Conservation (phyloP, 2,329 filamentous ascomycete genomes). For the Fusarium austroafricanum region DNA sequence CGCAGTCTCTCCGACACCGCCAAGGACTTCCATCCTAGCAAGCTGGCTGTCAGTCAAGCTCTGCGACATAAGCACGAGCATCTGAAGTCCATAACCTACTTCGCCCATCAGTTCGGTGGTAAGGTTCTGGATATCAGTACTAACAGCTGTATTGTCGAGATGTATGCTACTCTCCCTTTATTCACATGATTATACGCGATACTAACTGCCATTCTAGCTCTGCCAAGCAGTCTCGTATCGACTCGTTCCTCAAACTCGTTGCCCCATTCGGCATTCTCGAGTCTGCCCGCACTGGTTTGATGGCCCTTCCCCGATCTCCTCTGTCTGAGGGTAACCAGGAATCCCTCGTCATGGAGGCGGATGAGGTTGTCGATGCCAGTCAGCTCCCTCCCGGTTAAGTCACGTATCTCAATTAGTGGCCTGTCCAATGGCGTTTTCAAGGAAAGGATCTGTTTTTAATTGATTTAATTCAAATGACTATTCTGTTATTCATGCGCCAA, state of each 20-base stretch:
- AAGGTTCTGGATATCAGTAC: constrained; percentile 98
- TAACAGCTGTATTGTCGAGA: constrained; percentile 97
- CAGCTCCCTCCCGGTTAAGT: constrained; percentile 87
- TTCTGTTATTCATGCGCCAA: constrained; percentile 44
- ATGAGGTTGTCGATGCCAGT: constrained; percentile 95
- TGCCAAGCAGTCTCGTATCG: constrained; percentile 92
- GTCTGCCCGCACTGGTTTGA: constrained; percentile 93
- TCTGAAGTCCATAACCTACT: constrained; percentile 93
- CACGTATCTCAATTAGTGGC: constrained; percentile 26
- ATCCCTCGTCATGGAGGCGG: constrained; percentile 81
- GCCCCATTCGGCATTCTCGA: constrained; percentile 95
- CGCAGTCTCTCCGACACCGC: constrained; percentile 60
- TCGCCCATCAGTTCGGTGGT: constrained; percentile 96
- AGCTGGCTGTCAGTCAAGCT: constrained; percentile 86
- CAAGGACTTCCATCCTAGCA: constrained; percentile 89
- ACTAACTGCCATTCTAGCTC: constrained; percentile 66
- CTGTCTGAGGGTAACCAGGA: constrained; percentile 80
- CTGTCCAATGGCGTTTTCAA: constrained; percentile 45
- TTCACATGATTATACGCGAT: not conserved
- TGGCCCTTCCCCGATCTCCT: constrained; percentile 95
- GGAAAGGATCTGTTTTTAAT: constrained; percentile 44
- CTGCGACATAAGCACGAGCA: constrained; percentile 98
- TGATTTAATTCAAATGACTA: constrained; percentile 46
- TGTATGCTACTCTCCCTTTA: constrained; percentile 69
- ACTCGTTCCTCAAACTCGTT: constrained; percentile 97